Evolutionary conservation across 2,329 filamentous ascomycete genomes (phyloP).

Genomic region (Paecilomyces variotii): DNA sequence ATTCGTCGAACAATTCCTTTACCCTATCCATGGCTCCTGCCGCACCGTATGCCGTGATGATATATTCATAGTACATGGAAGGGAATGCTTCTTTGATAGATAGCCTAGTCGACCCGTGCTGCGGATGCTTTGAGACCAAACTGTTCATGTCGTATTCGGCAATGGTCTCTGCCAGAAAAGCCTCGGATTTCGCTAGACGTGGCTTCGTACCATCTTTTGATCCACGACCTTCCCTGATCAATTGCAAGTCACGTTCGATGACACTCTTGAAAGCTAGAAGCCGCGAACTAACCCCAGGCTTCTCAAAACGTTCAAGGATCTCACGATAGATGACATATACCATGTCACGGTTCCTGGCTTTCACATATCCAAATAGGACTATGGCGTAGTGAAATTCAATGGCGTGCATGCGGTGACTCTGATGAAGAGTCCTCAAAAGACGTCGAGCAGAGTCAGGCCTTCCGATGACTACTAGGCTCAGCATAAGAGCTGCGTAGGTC

Average conservation of each 20-base stretch:
- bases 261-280: constrained; percentile 28
- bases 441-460: constrained; percentile 49
- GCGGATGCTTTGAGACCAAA: constrained; percentile 37
- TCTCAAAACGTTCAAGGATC: constrained; percentile 28
- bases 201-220: constrained; percentile 7
- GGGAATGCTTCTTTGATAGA: constrained; percentile 37
- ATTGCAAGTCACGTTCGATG: constrained; percentile 25
- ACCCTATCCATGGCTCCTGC: constrained; percentile 41
- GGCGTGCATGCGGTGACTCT: constrained; percentile 28
- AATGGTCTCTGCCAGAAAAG: constrained; percentile 30
- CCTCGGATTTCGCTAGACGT: constrained; percentile 26
- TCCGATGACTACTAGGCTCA: constrained; percentile 44
- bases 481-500: constrained; percentile 57
- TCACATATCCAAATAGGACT: constrained; percentile 43
- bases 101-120: constrained; percentile 22
- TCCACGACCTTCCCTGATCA: constrained; percentile 9
- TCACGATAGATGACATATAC: constrained; percentile 45
- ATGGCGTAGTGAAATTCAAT: constrained; percentile 40
- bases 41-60: constrained; percentile 49
- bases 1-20: constrained; percentile 50
- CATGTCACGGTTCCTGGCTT: constrained; percentile 39
- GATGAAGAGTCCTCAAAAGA: constrained; percentile 38
- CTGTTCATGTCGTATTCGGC: constrained; percentile 30
- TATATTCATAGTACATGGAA: constrained; percentile 45
- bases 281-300: constrained; percentile 23